Evolutionary conservation across 352 stramenopile genomes (phyloP), one percentile per base, ranked within the genome.

Genomic region (Phytophthora fragariaefolia): DNA sequence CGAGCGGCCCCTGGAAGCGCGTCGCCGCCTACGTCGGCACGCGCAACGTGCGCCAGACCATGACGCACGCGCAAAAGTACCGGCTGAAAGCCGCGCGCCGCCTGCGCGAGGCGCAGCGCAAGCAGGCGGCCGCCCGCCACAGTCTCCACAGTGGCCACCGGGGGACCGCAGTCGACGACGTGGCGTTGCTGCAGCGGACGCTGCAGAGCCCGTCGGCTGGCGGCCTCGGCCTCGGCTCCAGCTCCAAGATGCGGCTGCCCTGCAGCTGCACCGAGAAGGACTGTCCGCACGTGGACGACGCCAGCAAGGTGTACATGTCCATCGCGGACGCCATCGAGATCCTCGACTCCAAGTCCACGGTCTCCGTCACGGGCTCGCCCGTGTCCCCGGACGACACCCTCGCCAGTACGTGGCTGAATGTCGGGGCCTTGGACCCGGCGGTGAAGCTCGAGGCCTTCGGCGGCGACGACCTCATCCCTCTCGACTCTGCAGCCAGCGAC

Each of bases 61-160:
- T 93, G 84, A 92, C 83, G 3, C 83, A 93, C 56, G 83, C 82
- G 10, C 83, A 92, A 64, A 91, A 92, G 70, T 92, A 92, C 64
- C 76, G 82, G 0, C 76, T 89, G 9, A 92, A 92, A 47, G 75
- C 80, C 1, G 80, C 79, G 18, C 77, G 85, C 0, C 81, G 82
- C 6, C 71, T 90, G 51, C 84, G 84, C 8, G 83, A 82, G 18
- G 64, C 80, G 7, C 74, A 82, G 30, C 80, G 75, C 15, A 86
- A 83, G 46, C 75, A 86, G 49, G 73, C 78, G 4, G 73, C 79
- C 6, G 75, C 75, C 20, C 70, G 71, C 3, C 66, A 76, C 43
- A 61, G 78, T 15, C 65, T 83, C 42, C 58, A 72, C 49, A 63
- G 54, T 9, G 48, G 64, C 32, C 64, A 77, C 46, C 64, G 78